phyloP scores from a whole-genome alignment of 2,329 filamentous ascomycete species.

The Epicoccum sorghinum region DNA sequence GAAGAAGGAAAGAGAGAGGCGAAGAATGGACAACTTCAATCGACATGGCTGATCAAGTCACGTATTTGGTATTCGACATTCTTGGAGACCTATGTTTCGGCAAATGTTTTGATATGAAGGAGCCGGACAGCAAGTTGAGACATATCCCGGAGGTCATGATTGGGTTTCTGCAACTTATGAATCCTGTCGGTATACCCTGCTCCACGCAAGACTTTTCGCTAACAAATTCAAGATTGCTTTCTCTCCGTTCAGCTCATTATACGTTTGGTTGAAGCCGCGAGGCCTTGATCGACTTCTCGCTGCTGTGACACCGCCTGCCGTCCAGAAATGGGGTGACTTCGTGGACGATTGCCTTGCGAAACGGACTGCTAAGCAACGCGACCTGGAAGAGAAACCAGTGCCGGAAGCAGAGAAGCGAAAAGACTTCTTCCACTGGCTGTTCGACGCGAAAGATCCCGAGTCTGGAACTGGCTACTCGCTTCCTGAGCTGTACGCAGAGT shows the following conservation, averaged over 20 bases:
- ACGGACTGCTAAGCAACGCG: slow-evolving; percentile 5
- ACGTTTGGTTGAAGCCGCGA: slow-evolving; percentile 25
- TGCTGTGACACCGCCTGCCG: slow-evolving; percentile 14
- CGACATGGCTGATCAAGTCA: slow-evolving; percentile 17
- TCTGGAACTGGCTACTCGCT: slow-evolving; percentile 41
- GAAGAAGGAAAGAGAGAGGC: not conserved
- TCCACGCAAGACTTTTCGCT: not conserved
- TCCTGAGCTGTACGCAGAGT: slow-evolving; percentile 45
- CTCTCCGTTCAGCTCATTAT: slow-evolving; percentile 18
- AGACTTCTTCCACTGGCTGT: slow-evolving; percentile 52
- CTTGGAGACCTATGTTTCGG: slow-evolving; percentile 21
- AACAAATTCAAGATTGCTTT: slow-evolving; percentile 13
- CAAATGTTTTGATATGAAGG: slow-evolving; percentile 40
- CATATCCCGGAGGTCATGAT: slow-evolving; percentile 21
- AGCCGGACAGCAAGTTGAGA: slow-evolving; percentile 18
- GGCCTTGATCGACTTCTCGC: slow-evolving; percentile 19
- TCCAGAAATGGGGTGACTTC: slow-evolving; percentile 18
- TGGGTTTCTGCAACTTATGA: slow-evolving; percentile 18
- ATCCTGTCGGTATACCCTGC: slow-evolving; percentile 15
- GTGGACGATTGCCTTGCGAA: slow-evolving; percentile 16
- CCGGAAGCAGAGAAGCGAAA: slow-evolving; percentile 24
- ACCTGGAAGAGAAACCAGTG: slow-evolving; percentile 9
- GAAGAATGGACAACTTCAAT: slow-evolving; percentile 16
- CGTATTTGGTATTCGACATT: slow-evolving; percentile 36
- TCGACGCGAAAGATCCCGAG: slow-evolving; percentile 49